phyloP scores from a whole-genome alignment of 2,329 filamentous ascomycete genomes.

The Botrytis tulipae region DNA sequence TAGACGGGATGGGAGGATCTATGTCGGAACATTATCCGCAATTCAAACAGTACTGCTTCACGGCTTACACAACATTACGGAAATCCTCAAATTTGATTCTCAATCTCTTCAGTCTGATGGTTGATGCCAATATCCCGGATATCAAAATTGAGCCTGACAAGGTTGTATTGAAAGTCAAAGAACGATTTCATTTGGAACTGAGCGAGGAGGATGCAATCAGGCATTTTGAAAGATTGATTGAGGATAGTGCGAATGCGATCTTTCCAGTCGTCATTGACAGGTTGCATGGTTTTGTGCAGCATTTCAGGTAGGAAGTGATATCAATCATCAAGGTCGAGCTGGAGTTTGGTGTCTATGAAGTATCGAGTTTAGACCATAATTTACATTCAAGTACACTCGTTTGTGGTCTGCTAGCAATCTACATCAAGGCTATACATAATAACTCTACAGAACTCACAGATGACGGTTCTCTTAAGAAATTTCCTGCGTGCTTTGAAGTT shows the following conservation, averaged over 20 bases:
- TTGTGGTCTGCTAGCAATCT: not conserved
- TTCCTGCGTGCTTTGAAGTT: not conserved
- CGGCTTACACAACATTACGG: conserved; percentile 85
- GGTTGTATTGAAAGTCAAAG: conserved; percentile 90
- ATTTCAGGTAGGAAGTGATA: conserved; percentile 64
- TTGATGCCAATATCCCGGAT: conserved; percentile 94
- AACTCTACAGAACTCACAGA: not conserved
- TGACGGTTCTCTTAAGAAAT: not conserved
- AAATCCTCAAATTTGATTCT: conserved; percentile 89
- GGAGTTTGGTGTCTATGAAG: not conserved
- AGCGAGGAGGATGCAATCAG: conserved; percentile 89
- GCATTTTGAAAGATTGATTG: conserved; percentile 84
- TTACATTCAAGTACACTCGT: not conserved
- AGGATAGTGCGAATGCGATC: conserved; percentile 84
- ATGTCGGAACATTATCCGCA: conserved; percentile 76
- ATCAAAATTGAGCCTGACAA: conserved; percentile 91
- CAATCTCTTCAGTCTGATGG: conserved; percentile 95
- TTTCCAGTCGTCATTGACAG: conserved; percentile 94
- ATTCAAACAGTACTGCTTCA: conserved; percentile 95
- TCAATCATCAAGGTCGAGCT: not conserved
- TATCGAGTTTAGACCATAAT: not conserved
- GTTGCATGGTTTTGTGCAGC: conserved; percentile 90
- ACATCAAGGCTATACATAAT: not conserved
- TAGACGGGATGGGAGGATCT: conserved; percentile 93
- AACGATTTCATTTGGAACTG: conserved; percentile 88